phyloP scores from a whole-genome alignment of 2,329 filamentous ascomycete genomes.

The Arthrobotrys megalospora region DNA sequence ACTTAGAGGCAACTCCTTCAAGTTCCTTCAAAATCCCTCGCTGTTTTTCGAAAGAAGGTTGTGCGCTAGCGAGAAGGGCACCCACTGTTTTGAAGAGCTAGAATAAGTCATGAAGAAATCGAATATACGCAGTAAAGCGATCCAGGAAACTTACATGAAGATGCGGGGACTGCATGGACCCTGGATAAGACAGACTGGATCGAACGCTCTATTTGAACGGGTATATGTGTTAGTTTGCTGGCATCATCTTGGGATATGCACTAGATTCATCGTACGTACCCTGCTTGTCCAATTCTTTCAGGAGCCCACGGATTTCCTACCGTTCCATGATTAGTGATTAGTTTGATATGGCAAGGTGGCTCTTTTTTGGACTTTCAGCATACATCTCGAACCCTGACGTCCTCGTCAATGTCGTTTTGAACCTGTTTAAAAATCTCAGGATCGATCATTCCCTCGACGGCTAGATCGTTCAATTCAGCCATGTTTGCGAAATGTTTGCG shows the following conservation, averaged over 20 bases:
- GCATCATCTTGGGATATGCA: neutral
- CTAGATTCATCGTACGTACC: slow-evolving; percentile 67
- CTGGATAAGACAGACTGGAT: slow-evolving; percentile 87
- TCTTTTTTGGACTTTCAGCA: slow-evolving; percentile 62
- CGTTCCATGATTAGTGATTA: neutral
- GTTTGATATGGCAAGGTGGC: neutral
- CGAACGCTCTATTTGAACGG: slow-evolving; percentile 73
- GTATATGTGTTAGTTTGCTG: neutral
- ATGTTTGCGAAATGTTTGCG: neutral
- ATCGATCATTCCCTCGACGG: slow-evolving; percentile 69
- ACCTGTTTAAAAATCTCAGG: slow-evolving; percentile 88
- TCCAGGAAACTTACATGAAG: slow-evolving; percentile 71
- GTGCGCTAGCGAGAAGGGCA: slow-evolving; percentile 78
- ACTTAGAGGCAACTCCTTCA: slow-evolving; percentile 80
- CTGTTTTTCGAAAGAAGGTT: slow-evolving; percentile 79
- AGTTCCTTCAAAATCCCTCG: slow-evolving; percentile 80
- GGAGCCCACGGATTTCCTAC: slow-evolving; percentile 82
- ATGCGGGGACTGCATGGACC: slow-evolving; percentile 86
- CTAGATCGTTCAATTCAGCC: slow-evolving; percentile 9
- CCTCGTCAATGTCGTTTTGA: slow-evolving; percentile 90
- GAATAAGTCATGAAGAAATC: slow-evolving; percentile 19
- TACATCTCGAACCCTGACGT: slow-evolving; percentile 83
- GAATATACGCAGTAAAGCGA: neutral
- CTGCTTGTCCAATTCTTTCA: slow-evolving; percentile 85
- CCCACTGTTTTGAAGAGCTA: slow-evolving; percentile 73